These are phyloP conservation scores for Phytophthora hibernalis DNA, from an alignment of 352 stramenopile genomes.

Conservation along the genomic window DNA sequence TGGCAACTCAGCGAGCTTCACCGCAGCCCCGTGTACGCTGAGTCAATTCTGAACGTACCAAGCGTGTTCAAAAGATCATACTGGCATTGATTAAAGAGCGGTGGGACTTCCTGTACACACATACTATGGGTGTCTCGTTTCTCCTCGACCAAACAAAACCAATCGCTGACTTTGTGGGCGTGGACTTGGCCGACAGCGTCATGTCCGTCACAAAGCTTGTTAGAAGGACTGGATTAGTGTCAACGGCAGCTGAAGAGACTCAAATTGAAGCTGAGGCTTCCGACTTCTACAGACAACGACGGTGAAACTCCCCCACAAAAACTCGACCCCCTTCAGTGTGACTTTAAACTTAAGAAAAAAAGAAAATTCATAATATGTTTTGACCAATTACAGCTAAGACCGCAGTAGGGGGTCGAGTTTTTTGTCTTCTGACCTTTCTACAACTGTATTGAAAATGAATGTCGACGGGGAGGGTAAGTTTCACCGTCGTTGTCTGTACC, in stretches of 20 bases:
- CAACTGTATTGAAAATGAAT: too few species aligned
- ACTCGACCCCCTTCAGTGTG: too few species aligned
- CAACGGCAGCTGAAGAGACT: slow-evolving; percentile 1
- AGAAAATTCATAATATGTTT: too few species aligned
- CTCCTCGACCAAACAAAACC: slow-evolving; percentile 6
- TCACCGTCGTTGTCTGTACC: too few species aligned
- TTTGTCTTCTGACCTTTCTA: too few species aligned
- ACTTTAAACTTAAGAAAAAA: too few species aligned
- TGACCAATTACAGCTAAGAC: too few species aligned
- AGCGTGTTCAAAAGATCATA: not conserved
- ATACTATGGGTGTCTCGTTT: slow-evolving; percentile 12
- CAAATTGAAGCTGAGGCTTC: not conserved
- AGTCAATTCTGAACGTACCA: not conserved
- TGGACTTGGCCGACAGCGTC: not conserved
- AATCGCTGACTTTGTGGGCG: slow-evolving; percentile 2
- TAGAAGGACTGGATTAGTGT: not conserved
- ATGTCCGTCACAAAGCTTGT: not conserved
- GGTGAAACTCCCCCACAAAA: too few species aligned
- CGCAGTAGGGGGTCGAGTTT: too few species aligned
- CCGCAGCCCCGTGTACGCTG: not conserved
- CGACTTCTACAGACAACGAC: slow-evolving; percentile 10
- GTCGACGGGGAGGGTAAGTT: too few species aligned
- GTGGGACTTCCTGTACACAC: slow-evolving; percentile 7
- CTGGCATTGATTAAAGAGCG: too few species aligned
- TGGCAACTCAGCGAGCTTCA: not conserved